phyloP scores from a whole-genome alignment of 331 rosid species.

The Acacia concinna region DNA sequence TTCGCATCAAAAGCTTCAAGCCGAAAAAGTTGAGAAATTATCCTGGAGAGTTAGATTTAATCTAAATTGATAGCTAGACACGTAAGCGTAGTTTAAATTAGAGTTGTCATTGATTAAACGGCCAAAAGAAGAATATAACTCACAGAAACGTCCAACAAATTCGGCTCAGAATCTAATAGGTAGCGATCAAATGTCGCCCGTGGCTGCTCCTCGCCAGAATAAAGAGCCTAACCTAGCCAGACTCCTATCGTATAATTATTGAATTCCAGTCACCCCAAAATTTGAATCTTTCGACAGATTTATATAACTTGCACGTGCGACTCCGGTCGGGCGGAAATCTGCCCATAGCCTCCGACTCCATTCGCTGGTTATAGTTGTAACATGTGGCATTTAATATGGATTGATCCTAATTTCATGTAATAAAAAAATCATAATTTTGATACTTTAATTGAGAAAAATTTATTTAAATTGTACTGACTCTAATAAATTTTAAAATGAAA shows the following conservation, averaged over 20 bases:
- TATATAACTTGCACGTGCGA: too few relatives aligned
- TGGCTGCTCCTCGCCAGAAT: not conserved
- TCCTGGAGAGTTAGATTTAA: not conserved
- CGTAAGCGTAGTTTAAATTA: not conserved
- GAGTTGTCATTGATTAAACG: not conserved
- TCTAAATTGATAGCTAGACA: not conserved
- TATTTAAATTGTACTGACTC: too few relatives aligned
- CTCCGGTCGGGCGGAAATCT: not conserved
- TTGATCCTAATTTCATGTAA: too few relatives aligned
- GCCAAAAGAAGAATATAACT: not conserved
- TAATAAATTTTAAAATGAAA: too few relatives aligned
- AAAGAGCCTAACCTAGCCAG: not conserved
- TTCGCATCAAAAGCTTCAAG: conserved; percentile 20
- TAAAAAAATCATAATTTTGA: too few relatives aligned
- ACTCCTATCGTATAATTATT: not conserved
- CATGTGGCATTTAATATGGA: too few relatives aligned
- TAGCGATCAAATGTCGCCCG: not conserved
- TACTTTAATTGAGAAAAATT: too few relatives aligned
- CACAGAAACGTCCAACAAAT: not conserved
- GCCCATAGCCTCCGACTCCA: not conserved
- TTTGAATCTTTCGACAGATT: not conserved
- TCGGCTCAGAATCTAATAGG: not conserved
- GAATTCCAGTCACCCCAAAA: not conserved
- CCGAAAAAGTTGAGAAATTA: not conserved
- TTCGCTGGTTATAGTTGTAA: too few relatives aligned